Conservation (phyloP, 1,284 basidiomycete species). For the Leccinum subatratum region DNA sequence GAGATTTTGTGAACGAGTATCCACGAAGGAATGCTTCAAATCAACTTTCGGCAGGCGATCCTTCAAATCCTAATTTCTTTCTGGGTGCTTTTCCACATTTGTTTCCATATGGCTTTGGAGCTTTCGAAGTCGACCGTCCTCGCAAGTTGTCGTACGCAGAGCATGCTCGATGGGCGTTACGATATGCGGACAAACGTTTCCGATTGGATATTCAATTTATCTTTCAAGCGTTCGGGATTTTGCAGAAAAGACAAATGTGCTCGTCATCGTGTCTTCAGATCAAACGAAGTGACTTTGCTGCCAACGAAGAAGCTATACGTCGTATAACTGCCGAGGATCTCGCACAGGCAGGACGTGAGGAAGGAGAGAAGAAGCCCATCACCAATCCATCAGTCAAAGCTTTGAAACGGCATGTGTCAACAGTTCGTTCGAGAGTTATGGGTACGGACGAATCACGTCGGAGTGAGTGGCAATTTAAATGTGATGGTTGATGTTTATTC, state of each 20-base stretch:
- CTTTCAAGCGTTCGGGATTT: neutral
- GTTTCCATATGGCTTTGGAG: neutral
- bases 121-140: neutral
- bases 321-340: neutral
- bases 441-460: neutral
- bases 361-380: neutral
- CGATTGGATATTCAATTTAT: neutral
- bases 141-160: neutral
- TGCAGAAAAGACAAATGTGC: neutral
- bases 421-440: neutral
- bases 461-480: neutral
- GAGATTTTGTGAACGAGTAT: neutral
- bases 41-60: neutral
- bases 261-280: neutral
- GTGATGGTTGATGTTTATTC: no score
- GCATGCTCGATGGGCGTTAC: neutral
- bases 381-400: neutral
- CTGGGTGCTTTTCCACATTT: neutral
- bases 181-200: neutral
- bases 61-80: neutral
- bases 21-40: neutral
- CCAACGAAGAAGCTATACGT: neutral
- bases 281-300: neutral
- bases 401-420: neutral
- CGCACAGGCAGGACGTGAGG: neutral